Percentiles rank a stretch among this genome's conserved stretches.
Conservation (phyloP, 2,329 filamentous ascomycete genomes). For the Fulvia fulva region DNA sequence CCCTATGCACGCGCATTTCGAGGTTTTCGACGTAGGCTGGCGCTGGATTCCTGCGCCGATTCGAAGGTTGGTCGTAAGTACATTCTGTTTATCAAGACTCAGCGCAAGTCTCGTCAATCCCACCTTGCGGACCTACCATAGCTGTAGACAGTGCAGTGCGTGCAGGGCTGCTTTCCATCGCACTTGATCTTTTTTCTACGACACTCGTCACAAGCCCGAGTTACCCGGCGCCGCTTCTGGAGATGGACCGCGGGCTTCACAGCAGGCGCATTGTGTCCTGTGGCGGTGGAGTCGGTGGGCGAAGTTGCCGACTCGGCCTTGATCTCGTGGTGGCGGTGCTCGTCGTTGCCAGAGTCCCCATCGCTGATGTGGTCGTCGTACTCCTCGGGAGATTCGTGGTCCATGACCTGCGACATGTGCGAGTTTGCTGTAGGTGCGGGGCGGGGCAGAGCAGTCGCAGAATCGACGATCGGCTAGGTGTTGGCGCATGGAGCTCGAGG, state of each 20-base stretch:
- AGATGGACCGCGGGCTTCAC: slow-evolving; percentile 27
- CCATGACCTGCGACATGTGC: slow-evolving; percentile 23
- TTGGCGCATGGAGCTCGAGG: background rate
- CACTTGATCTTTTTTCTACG: slow-evolving; percentile 60
- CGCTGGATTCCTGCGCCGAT: slow-evolving; percentile 81
- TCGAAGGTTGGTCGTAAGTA: slow-evolving; percentile 92
- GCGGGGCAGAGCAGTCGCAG: background rate
- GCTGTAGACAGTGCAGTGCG: slow-evolving; percentile 95
- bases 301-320: slow-evolving; percentile 30
- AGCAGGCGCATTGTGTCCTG: slow-evolving; percentile 12
- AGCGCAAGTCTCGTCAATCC: slow-evolving; percentile 3
- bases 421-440: background rate
- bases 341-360: slow-evolving; percentile 29
- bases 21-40: slow-evolving; percentile 91
- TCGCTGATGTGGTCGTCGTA: slow-evolving; percentile 32
- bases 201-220: slow-evolving; percentile 84
- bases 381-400: slow-evolving; percentile 29
- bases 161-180: slow-evolving; percentile 56
- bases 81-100: slow-evolving; percentile 60
- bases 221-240: slow-evolving; percentile 76
- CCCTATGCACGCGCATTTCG: slow-evolving; percentile 76
- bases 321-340: slow-evolving; percentile 23
- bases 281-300: slow-evolving; percentile 17
- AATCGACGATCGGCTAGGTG: background rate
- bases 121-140: slow-evolving; percentile 64